These are phyloP conservation scores for Meyerozyma athensensis DNA, from an alignment of 1,139 yeast genomes.

Conservation along the genomic window DNA sequence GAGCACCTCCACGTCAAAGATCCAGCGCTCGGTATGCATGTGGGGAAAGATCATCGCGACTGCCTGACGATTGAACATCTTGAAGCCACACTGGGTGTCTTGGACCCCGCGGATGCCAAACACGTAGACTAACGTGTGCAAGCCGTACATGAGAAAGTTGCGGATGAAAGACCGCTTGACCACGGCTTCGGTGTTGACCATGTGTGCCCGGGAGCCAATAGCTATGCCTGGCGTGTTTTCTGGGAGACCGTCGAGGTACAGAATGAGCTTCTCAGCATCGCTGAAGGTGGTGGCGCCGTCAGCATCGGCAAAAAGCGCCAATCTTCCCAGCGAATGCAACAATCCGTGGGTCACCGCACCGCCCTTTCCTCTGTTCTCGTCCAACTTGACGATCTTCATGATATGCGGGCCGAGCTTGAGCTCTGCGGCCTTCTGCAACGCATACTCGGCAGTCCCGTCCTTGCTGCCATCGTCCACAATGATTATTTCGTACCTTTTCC, in stretches of 20 bases:
- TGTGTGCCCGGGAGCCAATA: constrained; percentile 92
- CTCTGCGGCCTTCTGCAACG: constrained; percentile 57
- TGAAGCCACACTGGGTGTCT: constrained; percentile 98
- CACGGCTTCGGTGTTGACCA: constrained; percentile 95
- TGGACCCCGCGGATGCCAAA: constrained; percentile 85
- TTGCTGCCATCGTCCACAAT: constrained; percentile 89
- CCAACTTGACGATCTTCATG: constrained; percentile 65
- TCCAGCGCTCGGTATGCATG: constrained; percentile 98
- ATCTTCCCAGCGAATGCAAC: constrained; percentile 67
- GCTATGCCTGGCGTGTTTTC: constrained; percentile 52
- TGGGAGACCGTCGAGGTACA: constrained; percentile 26
- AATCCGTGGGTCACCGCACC: constrained; percentile 97
- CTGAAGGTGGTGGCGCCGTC: constrained; percentile 90
- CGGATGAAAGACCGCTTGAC: constrained; percentile 86
- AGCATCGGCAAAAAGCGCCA: constrained; percentile 88
- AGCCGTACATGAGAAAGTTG: constrained; percentile 88
- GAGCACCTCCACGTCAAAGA: constrained; percentile 90
- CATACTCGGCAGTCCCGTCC: constrained; percentile 75
- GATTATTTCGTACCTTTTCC: constrained; percentile 60
- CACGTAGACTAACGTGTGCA: constrained; percentile 77
- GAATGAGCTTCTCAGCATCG: constrained; percentile 57
- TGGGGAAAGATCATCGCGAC: constrained; percentile 69
- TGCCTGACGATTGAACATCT: constrained; percentile 74
- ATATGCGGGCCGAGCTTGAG: constrained; percentile 51
- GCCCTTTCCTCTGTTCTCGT: constrained; percentile 86